Percentiles rank a stretch among this genome's conserved stretches.
Conservation (phyloP, 176 grass and related monocot species). For the Oryza australiensis region DNA sequence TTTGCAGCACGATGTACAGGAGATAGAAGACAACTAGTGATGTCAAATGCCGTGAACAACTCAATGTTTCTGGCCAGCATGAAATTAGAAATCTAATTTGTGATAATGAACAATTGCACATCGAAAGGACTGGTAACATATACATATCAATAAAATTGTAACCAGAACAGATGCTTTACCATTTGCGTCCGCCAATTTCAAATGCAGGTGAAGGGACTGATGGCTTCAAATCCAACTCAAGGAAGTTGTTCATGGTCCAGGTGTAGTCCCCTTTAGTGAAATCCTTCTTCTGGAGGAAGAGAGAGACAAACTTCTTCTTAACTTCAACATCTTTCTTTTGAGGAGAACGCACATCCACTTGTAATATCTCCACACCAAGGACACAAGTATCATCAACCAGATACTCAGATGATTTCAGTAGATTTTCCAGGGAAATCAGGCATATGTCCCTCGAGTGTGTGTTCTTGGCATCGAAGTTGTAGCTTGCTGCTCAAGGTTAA, state of each 20-base stretch:
- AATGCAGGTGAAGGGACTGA: slow-evolving; percentile 26
- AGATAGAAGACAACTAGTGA: background rate
- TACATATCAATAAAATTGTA: background rate
- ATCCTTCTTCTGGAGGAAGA: slow-evolving; percentile 40
- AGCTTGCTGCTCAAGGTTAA: background rate
- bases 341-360: background rate
- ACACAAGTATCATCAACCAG: slow-evolving; percentile 42
- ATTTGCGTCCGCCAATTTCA: slow-evolving; percentile 17
- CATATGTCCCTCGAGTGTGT: background rate
- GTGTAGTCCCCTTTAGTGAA: slow-evolving; percentile 35
- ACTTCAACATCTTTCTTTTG: slow-evolving; percentile 7
- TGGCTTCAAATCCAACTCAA: background rate
- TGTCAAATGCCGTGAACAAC: background rate
- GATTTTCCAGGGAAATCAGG: slow-evolving; percentile 26
- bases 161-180: slow-evolving; percentile 6
- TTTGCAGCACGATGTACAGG: background rate
- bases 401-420: slow-evolving; percentile 33
- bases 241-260: slow-evolving; percentile 28
- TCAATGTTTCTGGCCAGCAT: background rate
- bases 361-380: slow-evolving; percentile 34
- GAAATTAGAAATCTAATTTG: background rate
- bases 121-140: background rate
- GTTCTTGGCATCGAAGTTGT: slow-evolving; percentile 1
- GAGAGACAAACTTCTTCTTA: slow-evolving; percentile 12
- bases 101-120: background rate